Evolutionary conservation across 2,329 filamentous ascomycete species (phyloP).

Genomic region (Trichoderma aggressivum): DNA sequence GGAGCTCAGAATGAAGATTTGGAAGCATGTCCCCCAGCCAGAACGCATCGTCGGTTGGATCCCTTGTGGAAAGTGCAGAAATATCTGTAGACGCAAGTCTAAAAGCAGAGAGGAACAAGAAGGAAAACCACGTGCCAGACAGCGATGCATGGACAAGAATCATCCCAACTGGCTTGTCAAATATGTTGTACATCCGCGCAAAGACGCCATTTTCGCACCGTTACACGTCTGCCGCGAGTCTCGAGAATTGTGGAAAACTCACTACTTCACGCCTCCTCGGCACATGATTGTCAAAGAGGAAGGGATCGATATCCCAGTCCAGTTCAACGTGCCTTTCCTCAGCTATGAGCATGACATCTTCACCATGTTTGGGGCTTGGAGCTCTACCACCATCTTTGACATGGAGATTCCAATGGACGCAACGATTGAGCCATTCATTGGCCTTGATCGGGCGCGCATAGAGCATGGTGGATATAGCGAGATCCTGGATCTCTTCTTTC

Average conservation of each 20-base stretch:
- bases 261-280: background rate
- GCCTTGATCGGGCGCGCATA: constrained; percentile 4
- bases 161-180: constrained; percentile 15
- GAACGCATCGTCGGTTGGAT: constrained; percentile 13
- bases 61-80: constrained; percentile 8
- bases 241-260: background rate
- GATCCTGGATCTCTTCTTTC: background rate
- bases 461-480: constrained; percentile 11
- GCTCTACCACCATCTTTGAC: background rate
- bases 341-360: constrained; percentile 19
- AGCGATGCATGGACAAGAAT: constrained; percentile 23
- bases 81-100: background rate
- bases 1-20: constrained; percentile 13
- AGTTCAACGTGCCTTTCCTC: constrained; percentile 15
- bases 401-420: background rate
- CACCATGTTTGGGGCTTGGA: constrained; percentile 19
- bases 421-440: background rate
- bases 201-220: constrained; percentile 13
- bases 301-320: background rate
- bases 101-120: background rate
- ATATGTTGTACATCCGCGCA: constrained; percentile 18
- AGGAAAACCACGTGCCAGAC: background rate
- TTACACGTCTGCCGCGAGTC: constrained; percentile 17
- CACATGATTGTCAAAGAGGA: background rate
- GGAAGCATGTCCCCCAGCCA: constrained; percentile 11